Evolutionary conservation across 129 eudicot genomes (phyloP).

Genomic region (Scalesia atractyloides): DNA sequence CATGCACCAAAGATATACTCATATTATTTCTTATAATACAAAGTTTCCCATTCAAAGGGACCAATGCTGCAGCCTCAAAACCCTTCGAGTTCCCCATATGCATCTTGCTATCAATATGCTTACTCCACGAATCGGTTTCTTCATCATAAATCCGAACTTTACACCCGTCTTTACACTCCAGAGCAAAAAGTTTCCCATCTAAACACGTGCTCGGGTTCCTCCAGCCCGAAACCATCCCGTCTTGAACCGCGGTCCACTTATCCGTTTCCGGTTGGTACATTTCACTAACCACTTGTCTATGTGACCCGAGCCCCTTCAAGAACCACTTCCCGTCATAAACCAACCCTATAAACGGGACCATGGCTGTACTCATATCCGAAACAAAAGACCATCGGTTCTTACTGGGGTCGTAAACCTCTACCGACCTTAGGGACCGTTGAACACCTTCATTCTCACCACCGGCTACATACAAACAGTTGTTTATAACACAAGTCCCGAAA

Average conservation of each 20-base stretch:
- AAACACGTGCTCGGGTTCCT: slow-evolving; percentile 75
- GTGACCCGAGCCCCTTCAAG: slow-evolving; percentile 77
- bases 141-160: slow-evolving; percentile 74
- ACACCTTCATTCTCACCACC: slow-evolving; percentile 86
- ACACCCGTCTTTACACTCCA: slow-evolving; percentile 88
- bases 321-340: slow-evolving; percentile 85
- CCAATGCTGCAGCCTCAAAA: slow-evolving; percentile 80
- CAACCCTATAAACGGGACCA: slow-evolving; percentile 80
- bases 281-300: slow-evolving; percentile 72
- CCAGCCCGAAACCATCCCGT: slow-evolving; percentile 89
- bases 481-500: slow-evolving; percentile 78
- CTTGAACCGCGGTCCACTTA: slow-evolving; percentile 64
- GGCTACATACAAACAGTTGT: slow-evolving; percentile 79
- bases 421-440: slow-evolving; percentile 71
- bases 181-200: slow-evolving; percentile 67
- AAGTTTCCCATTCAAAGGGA: slow-evolving; percentile 59
- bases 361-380: slow-evolving; percentile 73
- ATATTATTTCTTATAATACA: slow-evolving; percentile 73
- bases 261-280: slow-evolving; percentile 67
- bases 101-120: slow-evolving; percentile 76
- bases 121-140: slow-evolving; percentile 68
- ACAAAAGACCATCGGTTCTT: slow-evolving; percentile 76
- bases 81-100: slow-evolving; percentile 83
- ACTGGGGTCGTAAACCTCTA: slow-evolving; percentile 74
- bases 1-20: slow-evolving; percentile 74